Percentiles rank a stretch among this genome's conserved stretches.
These are phyloP conservation scores for Mucor saturninus DNA, from an alignment of 371 early-diverging fungal genomes.

Conservation along the genomic window DNA sequence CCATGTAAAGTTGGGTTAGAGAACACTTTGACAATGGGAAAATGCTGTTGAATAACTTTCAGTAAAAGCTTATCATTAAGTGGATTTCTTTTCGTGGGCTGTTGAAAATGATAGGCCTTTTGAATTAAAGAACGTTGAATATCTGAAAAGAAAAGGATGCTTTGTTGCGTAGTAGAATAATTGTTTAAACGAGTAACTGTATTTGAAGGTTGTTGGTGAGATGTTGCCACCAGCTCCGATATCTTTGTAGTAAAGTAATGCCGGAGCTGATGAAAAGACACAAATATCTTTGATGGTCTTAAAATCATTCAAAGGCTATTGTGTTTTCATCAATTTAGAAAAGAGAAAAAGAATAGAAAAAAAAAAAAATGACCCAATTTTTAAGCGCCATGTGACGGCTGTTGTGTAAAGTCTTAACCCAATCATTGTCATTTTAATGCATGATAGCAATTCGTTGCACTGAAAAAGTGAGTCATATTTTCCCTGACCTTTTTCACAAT, in stretches of 20 bases:
- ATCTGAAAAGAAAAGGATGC: slow-evolving; percentile 11
- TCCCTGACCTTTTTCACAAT: too few relatives aligned
- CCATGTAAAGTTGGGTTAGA: slow-evolving; percentile 25
- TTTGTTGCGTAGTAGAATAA: slow-evolving; percentile 23
- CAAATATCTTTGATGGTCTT: slow-evolving; percentile 38
- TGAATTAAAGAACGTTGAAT: slow-evolving; percentile 12
- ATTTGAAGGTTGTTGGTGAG: slow-evolving; percentile 14
- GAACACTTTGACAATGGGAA: slow-evolving; percentile 34
- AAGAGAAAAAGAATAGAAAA: background rate
- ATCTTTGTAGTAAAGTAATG: slow-evolving; percentile 33
- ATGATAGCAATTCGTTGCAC: too few relatives aligned
- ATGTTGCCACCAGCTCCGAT: slow-evolving; percentile 30
- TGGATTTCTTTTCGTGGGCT: background rate
- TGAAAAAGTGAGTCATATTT: too few relatives aligned
- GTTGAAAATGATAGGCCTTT: slow-evolving; percentile 4
- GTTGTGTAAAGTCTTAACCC: too few relatives aligned
- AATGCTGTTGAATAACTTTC: slow-evolving; percentile 26
- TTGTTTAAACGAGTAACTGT: slow-evolving; percentile 5
- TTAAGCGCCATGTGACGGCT: background rate
- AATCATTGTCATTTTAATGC: too few relatives aligned
- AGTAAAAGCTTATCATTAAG: slow-evolving; percentile 15
- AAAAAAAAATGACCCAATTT: background rate
- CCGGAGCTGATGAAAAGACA: slow-evolving; percentile 42
- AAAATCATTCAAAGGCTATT: slow-evolving; percentile 19
- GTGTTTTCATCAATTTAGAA: background rate